Percentiles rank a stretch among this genome's conserved stretches.
Conservation (phyloP, 371 early-diverging fungal species). For the Nematocida parisii region DNA sequence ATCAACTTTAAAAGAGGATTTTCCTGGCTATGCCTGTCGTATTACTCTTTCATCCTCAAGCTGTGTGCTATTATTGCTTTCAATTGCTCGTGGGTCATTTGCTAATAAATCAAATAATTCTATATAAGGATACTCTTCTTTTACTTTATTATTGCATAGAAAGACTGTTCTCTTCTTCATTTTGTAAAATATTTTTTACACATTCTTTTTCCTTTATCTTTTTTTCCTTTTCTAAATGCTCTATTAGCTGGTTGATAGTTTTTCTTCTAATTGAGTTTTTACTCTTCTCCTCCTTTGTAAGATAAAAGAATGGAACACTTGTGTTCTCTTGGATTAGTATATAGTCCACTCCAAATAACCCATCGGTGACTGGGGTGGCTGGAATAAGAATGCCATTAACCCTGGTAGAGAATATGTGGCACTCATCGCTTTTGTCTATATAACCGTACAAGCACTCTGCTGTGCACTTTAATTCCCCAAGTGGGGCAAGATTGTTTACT, state of each 20-base stretch:
- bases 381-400: slow-evolving; percentile 22
- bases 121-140: slow-evolving; percentile 33
- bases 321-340: slow-evolving; percentile 17
- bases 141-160: slow-evolving; percentile 16
- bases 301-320: slow-evolving; percentile 1
- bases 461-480: slow-evolving; percentile 31
- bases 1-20: too few species aligned
- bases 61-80: too few species aligned
- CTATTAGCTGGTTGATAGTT: slow-evolving; percentile 23
- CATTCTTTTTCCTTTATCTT: neutral
- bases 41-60: too few species aligned
- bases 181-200: neutral
- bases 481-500: slow-evolving; percentile 15
- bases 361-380: neutral
- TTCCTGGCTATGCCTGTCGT: too few species aligned
- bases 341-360: slow-evolving; percentile 27
- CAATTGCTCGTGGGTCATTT: neutral
- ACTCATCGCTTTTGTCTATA: slow-evolving; percentile 2
- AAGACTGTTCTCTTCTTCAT: too few species aligned
- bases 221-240: slow-evolving; percentile 14
- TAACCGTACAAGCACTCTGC: slow-evolving; percentile 46
- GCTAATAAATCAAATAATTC: slow-evolving; percentile 19
- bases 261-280: slow-evolving; percentile 35
- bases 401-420: slow-evolving; percentile 6
- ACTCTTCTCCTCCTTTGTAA: slow-evolving; percentile 28